phyloP scores from a whole-genome alignment of 345 rosid genomes.

The Moricandia arvensis region DNA sequence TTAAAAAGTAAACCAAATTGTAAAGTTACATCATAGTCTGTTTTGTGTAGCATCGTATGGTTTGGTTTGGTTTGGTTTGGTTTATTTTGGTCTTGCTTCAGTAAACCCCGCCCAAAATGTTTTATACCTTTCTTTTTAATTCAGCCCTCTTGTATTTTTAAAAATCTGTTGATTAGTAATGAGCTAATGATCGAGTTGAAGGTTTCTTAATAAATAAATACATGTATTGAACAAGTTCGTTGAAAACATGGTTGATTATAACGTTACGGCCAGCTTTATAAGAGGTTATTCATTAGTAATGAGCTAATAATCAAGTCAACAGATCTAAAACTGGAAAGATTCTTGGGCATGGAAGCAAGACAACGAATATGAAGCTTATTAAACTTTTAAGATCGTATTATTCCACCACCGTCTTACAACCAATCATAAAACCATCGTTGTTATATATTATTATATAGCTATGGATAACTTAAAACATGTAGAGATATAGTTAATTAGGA shows the following conservation, averaged over 20 bases:
- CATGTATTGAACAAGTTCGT: not conserved
- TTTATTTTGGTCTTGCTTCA: too few species aligned
- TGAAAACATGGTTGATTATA: not conserved
- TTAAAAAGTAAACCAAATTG: slow-evolving; percentile 5
- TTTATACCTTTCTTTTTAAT: not conserved
- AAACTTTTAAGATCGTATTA: slow-evolving; percentile 21
- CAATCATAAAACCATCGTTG: slow-evolving; percentile 8
- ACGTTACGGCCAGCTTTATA: not conserved
- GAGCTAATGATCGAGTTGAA: not conserved
- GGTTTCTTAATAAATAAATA: not conserved
- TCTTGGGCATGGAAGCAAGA: slow-evolving; percentile 24
- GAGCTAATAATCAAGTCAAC: slow-evolving; percentile 25
- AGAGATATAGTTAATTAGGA: slow-evolving; percentile 1
- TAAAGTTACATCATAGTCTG: slow-evolving; percentile 10
- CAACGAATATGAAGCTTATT: slow-evolving; percentile 28
- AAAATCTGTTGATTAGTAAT: not conserved
- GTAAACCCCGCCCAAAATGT: too few species aligned
- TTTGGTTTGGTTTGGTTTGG: too few species aligned
- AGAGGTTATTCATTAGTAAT: slow-evolving; percentile 15
- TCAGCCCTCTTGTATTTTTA: not conserved
- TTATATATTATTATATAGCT: not conserved
- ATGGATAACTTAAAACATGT: slow-evolving; percentile 1
- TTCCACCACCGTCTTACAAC: slow-evolving; percentile 30
- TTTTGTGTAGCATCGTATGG: not conserved
- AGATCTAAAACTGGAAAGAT: slow-evolving; percentile 28